Percentiles rank a stretch among this genome's conserved stretches.
phyloP scores from a whole-genome alignment of 495 filamentous ascomycete genomes.

The Penicillium subrubescens region DNA sequence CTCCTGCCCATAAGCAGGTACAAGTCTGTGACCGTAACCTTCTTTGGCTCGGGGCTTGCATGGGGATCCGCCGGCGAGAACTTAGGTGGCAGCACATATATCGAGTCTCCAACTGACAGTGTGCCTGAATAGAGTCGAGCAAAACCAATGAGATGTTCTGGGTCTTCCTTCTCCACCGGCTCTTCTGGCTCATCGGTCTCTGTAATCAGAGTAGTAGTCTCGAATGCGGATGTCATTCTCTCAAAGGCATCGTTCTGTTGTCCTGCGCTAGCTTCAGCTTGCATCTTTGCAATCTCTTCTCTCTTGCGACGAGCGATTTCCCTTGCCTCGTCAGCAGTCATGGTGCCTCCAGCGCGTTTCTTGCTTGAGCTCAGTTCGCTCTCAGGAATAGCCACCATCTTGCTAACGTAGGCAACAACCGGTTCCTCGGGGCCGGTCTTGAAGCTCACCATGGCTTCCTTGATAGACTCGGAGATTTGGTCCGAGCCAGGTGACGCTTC shows the following conservation, averaged over 20 bases:
- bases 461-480: constrained; percentile 66
- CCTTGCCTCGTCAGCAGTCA: constrained; percentile 86
- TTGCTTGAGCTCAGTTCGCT: constrained; percentile 86
- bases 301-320: constrained; percentile 87
- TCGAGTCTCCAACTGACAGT: constrained; percentile 80
- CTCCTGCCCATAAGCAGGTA: constrained; percentile 96
- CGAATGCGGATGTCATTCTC: constrained; percentile 57
- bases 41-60: constrained; percentile 73
- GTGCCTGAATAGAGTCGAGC: constrained; percentile 91
- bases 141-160: constrained; percentile 92
- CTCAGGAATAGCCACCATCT: constrained; percentile 94
- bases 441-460: constrained; percentile 79
- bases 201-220: constrained; percentile 54
- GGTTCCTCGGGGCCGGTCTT: constrained; percentile 68
- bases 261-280: constrained; percentile 57
- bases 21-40: constrained; percentile 81
- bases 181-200: constrained; percentile 39
- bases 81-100: constrained; percentile 91
- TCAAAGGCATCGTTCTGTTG: constrained; percentile 41
- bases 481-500: constrained; percentile 77
- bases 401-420: constrained; percentile 94
- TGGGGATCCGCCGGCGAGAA: constrained; percentile 82
- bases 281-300: constrained; percentile 78
- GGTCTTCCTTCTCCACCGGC: constrained; percentile 57
- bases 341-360: constrained; percentile 57